These are phyloP conservation scores for Pezizomycotina sp. DNA, from an alignment of 2,329 filamentous ascomycete genomes.

Conservation along the genomic window DNA sequence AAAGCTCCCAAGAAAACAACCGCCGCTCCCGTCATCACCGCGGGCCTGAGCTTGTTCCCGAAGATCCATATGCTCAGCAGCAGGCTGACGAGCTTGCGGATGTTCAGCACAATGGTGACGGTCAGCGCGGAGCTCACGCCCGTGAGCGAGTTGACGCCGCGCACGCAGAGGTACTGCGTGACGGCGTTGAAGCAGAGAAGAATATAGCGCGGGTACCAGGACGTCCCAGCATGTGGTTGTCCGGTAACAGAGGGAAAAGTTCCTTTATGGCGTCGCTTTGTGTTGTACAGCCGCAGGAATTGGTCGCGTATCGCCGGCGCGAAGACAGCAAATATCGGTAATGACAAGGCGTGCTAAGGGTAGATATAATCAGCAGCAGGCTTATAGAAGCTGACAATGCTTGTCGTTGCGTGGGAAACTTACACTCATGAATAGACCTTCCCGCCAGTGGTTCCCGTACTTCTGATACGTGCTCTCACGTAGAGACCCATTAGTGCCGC, in stretches of 20 bases:
- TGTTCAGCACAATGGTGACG: slow-evolving; percentile 89
- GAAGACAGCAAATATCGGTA: slow-evolving; percentile 62
- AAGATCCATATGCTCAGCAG: slow-evolving; percentile 87
- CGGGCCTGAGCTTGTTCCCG: slow-evolving; percentile 60
- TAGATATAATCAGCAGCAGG: neutral
- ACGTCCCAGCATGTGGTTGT: slow-evolving; percentile 29
- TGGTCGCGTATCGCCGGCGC: slow-evolving; percentile 47
- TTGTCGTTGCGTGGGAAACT: slow-evolving; percentile 27
- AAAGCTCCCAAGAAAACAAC: slow-evolving; percentile 86
- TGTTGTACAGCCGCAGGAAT: slow-evolving; percentile 46
- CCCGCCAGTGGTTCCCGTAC: slow-evolving; percentile 81
- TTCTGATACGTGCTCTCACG: slow-evolving; percentile 70
- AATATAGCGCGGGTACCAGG: slow-evolving; percentile 52
- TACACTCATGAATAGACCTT: slow-evolving; percentile 88
- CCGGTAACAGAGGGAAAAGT: slow-evolving; percentile 22
- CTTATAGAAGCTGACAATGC: neutral
- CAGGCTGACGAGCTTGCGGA: slow-evolving; percentile 82
- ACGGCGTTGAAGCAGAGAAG: slow-evolving; percentile 61
- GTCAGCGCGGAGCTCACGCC: slow-evolving; percentile 80
- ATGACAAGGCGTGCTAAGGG: slow-evolving; percentile 44
- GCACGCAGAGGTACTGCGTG: slow-evolving; percentile 88
- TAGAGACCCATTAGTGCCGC: slow-evolving; percentile 92
- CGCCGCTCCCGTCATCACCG: slow-evolving; percentile 63
- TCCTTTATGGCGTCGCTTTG: slow-evolving; percentile 41
- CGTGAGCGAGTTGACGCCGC: slow-evolving; percentile 85